Conservation (phyloP, 148 eudicot genomes). For the Rhododendron mucronatum region DNA sequence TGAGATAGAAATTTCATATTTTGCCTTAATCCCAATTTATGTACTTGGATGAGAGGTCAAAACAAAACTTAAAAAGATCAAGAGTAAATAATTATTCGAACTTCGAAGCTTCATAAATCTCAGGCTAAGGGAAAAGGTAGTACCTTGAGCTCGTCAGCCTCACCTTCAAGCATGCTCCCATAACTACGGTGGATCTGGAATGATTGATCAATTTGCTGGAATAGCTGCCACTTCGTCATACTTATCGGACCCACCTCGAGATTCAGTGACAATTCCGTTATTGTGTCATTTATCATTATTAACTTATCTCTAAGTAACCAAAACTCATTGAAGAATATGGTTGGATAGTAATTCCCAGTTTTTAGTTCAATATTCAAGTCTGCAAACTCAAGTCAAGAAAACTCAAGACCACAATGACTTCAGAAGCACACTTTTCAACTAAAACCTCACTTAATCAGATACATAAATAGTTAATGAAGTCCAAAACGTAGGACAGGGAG, state of each 20-base stretch:
- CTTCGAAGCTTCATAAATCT: background rate
- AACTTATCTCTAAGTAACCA: conserved; percentile 93
- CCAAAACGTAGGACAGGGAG: background rate
- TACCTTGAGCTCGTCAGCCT: conserved; percentile 98
- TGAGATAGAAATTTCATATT: no score
- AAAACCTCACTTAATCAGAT: background rate
- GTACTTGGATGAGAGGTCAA: background rate
- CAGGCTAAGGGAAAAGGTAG: background rate
- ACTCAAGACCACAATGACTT: background rate
- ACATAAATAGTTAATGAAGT: background rate
- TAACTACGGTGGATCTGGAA: conserved; percentile 91
- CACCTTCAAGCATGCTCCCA: conserved; percentile 99
- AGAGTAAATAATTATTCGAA: background rate
- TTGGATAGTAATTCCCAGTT: conserved; percentile 88
- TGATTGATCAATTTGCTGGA: conserved; percentile 92
- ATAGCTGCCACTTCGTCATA: conserved; percentile 99
- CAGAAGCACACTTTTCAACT: background rate
- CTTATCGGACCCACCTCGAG: conserved; percentile 92
- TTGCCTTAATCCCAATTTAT: background rate
- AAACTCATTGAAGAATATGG: conserved; percentile 83
- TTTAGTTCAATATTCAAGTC: conserved; percentile 75
- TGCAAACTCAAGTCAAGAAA: conserved; percentile 55
- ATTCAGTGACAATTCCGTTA: conserved; percentile 68
- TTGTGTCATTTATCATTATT: conserved; percentile 75
- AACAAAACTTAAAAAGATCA: background rate